Conservation (phyloP, 495 filamentous ascomycete genomes). For the Pyrenopolyporus hunteri region DNA sequence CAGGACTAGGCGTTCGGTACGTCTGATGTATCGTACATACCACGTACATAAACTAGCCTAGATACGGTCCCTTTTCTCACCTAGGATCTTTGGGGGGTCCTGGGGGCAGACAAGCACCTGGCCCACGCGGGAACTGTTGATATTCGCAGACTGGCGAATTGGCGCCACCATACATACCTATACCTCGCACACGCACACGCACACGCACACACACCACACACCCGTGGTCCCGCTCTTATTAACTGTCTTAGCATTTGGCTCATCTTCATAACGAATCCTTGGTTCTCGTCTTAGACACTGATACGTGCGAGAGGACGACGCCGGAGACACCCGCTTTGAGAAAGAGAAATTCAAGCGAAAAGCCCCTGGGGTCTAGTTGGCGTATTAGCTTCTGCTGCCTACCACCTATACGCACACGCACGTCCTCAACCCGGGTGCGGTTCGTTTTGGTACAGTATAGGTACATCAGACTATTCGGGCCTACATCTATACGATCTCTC, state of each 20-base stretch:
- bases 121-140: conserved; percentile 27
- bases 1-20: conserved; percentile 16
- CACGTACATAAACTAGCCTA: conserved; percentile 2
- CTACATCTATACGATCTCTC: conserved; percentile 21
- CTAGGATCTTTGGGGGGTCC: neutral
- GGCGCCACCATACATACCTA: conserved; percentile 2
- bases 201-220: neutral
- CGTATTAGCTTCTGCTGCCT: conserved; percentile 29
- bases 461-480: conserved; percentile 32
- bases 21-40: neutral
- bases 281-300: conserved; percentile 20
- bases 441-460: conserved; percentile 17
- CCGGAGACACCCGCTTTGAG: conserved; percentile 12
- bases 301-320: conserved; percentile 22
- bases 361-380: conserved; percentile 12
- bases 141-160: conserved; percentile 34
- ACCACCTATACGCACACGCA: conserved; percentile 4
- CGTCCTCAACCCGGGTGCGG: neutral
- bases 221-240: conserved; percentile 32
- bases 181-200: neutral
- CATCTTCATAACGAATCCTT: conserved; percentile 26
- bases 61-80: neutral
- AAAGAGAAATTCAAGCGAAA: conserved; percentile 17
- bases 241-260: conserved; percentile 28
- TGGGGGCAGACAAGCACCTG: conserved; percentile 10